phyloP scores from a whole-genome alignment of 345 rosid genomes.

The Salix suchowensis region DNA sequence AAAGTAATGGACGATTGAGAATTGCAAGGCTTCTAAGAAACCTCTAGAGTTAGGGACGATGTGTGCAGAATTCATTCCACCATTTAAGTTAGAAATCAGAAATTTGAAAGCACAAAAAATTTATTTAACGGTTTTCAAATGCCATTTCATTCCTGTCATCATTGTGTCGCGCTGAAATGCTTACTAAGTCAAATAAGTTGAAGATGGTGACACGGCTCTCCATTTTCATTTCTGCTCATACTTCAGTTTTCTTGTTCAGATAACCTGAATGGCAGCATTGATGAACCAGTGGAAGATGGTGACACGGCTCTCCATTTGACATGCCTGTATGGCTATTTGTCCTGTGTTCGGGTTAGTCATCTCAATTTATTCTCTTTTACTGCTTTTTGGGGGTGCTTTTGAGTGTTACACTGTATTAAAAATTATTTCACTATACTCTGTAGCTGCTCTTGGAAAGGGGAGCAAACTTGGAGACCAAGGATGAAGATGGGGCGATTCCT shows the following conservation, averaged over 20 bases:
- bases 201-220: no score
- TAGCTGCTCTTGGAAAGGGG: constrained; percentile 89
- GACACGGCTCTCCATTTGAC: constrained; percentile 88
- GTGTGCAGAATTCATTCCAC: not conserved
- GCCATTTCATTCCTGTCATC: not conserved
- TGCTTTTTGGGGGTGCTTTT: not conserved
- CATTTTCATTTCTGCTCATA: not conserved
- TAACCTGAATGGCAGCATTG: constrained; percentile 61
- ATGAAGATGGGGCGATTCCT: constrained; percentile 93
- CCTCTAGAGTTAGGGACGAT: not conserved
- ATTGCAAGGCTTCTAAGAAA: not conserved
- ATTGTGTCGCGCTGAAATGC: not conserved
- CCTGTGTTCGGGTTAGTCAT: constrained; percentile 72
- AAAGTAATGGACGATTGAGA: not conserved
- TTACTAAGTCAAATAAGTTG: not conserved
- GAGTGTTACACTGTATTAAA: not conserved
- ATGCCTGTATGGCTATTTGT: constrained; percentile 78
- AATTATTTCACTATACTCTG: not conserved
- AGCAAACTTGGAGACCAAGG: constrained; percentile 73
- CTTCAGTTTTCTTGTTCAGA: constrained; percentile 33
- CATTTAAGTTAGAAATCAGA: not conserved
- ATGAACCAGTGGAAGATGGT: constrained; percentile 84
- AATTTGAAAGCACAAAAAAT: not conserved
- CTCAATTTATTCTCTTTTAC: not conserved
- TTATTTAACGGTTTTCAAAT: not conserved